phyloP scores from a whole-genome alignment of 2,329 filamentous ascomycete genomes.

The Chlorencoelia australis region DNA sequence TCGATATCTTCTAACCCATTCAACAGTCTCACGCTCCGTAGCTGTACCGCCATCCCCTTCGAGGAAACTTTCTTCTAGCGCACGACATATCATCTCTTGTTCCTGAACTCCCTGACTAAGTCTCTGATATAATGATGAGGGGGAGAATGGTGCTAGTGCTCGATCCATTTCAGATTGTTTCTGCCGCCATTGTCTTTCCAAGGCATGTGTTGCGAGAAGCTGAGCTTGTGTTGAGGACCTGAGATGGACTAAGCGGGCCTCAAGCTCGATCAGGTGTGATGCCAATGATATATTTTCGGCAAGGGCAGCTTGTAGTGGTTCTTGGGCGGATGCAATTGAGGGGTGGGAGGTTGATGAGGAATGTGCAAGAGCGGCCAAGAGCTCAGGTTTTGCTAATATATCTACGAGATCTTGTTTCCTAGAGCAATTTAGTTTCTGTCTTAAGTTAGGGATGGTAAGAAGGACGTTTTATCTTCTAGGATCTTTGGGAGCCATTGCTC shows the following conservation, averaged over 20 bases:
- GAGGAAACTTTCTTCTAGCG: slow-evolving; percentile 87
- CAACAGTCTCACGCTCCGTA: slow-evolving; percentile 70
- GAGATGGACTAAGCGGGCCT: slow-evolving; percentile 45
- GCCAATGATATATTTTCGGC: slow-evolving; percentile 64
- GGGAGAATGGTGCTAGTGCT: slow-evolving; percentile 74
- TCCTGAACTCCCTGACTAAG: slow-evolving; percentile 68
- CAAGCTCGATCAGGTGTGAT: slow-evolving; percentile 48
- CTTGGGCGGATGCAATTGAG: slow-evolving; percentile 55
- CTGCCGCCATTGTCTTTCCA: slow-evolving; percentile 85
- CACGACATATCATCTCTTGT: slow-evolving; percentile 70
- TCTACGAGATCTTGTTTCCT: slow-evolving; percentile 72
- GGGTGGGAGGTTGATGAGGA: slow-evolving; percentile 59
- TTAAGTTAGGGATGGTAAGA: slow-evolving; percentile 11
- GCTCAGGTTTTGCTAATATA: slow-evolving; percentile 51
- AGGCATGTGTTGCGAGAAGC: slow-evolving; percentile 69
- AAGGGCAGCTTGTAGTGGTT: slow-evolving; percentile 54
- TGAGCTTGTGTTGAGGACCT: slow-evolving; percentile 69
- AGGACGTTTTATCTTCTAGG: slow-evolving; percentile 74
- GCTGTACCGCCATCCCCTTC: slow-evolving; percentile 41
- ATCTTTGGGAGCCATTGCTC: slow-evolving; percentile 70
- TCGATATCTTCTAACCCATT: slow-evolving; percentile 75
- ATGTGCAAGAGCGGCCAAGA: slow-evolving; percentile 68
- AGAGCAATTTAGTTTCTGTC: slow-evolving; percentile 14
- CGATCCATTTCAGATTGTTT: slow-evolving; percentile 85
- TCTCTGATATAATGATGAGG: slow-evolving; percentile 75